Percentiles rank a stretch among this genome's conserved stretches.
Conservation (phyloP, 768 basidiomycete genomes). For the Russula dissimulans region DNA sequence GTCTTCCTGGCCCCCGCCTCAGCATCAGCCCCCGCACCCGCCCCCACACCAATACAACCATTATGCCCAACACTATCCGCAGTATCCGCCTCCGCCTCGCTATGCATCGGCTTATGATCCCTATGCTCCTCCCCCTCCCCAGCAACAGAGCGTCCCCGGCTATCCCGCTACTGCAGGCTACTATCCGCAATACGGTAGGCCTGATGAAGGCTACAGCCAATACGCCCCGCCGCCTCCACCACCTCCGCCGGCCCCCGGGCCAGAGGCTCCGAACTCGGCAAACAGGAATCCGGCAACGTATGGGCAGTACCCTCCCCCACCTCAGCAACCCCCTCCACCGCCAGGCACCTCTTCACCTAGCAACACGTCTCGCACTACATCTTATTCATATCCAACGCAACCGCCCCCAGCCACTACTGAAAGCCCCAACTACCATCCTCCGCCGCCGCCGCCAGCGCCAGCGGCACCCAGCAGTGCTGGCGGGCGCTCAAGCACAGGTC, state of each 20-base stretch:
- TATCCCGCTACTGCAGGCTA: slow-evolving; percentile 4
- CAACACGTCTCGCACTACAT: slow-evolving; percentile 9
- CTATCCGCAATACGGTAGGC: slow-evolving; percentile 10
- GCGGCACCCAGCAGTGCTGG: not conserved
- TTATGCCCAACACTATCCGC: slow-evolving; percentile 12
- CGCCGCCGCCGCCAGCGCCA: not conserved
- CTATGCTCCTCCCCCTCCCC: slow-evolving; percentile 16
- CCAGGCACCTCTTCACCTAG: slow-evolving; percentile 11
- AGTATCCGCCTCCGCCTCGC: slow-evolving; percentile 13
- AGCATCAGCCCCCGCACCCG: slow-evolving; percentile 12
- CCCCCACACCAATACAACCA: slow-evolving; percentile 14
- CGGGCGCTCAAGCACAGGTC: slow-evolving; percentile 10
- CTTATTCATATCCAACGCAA: slow-evolving; percentile 9
- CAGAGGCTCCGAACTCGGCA: slow-evolving; percentile 4
- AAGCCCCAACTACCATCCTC: slow-evolving; percentile 1
- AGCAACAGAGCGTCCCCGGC: slow-evolving; percentile 11
- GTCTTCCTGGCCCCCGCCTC: slow-evolving; percentile 9
- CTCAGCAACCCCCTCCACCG: slow-evolving; percentile 10
- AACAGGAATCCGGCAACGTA: slow-evolving; percentile 6
- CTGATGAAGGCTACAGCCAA: slow-evolving; percentile 4
- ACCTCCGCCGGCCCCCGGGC: slow-evolving; percentile 6
- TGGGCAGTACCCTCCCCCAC: slow-evolving; percentile 14
- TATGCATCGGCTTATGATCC: slow-evolving; percentile 13
- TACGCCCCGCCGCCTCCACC: slow-evolving; percentile 11
- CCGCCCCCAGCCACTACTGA: slow-evolving; percentile 5